These are phyloP conservation scores for Dendrobium chrysotoxum DNA, from an alignment of 106 monocot genomes.

Conservation along the genomic window DNA sequence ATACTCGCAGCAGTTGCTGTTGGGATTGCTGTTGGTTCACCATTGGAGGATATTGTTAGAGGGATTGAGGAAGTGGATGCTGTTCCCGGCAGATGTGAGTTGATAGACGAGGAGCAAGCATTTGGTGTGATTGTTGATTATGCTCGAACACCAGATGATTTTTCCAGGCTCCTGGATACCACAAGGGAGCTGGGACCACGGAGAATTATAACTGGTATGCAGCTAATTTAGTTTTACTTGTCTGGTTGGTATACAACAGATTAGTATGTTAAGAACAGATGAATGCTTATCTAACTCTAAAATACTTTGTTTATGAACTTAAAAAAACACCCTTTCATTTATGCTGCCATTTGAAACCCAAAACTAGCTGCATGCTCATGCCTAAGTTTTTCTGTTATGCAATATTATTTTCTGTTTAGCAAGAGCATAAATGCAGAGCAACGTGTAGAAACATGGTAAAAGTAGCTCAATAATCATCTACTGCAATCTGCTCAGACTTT, in stretches of 20 bases:
- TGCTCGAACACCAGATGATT: slow-evolving; percentile 62
- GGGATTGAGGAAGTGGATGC: slow-evolving; percentile 93
- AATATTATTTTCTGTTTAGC: too few species aligned
- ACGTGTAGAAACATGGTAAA: too few species aligned
- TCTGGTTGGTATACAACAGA: not conserved
- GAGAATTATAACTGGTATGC: slow-evolving; percentile 81
- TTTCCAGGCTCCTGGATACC: slow-evolving; percentile 70
- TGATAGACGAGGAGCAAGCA: slow-evolving; percentile 89
- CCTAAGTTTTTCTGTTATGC: not conserved
- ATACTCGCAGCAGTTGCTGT: slow-evolving; percentile 90
- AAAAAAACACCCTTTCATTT: not conserved
- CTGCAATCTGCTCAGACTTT: too few species aligned
- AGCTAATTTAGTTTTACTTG: not conserved
- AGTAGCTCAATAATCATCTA: too few species aligned
- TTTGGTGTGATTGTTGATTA: slow-evolving; percentile 86
- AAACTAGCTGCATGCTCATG: not conserved
- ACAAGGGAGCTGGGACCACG: slow-evolving; percentile 58
- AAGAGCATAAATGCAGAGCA: too few species aligned
- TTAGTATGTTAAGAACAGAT: not conserved
- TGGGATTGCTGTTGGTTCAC: slow-evolving; percentile 82
- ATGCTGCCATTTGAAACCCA: not conserved
- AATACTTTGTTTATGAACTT: not conserved
- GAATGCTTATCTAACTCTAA: not conserved
- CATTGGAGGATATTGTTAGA: slow-evolving; percentile 82
- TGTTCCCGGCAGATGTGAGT: slow-evolving; percentile 85